A percentile compares a stretch with the other conserved stretches of the same genome.
Evolutionary conservation across 495 filamentous ascomycete genomes (phyloP).

Genomic region (Acidomyces sp.): DNA sequence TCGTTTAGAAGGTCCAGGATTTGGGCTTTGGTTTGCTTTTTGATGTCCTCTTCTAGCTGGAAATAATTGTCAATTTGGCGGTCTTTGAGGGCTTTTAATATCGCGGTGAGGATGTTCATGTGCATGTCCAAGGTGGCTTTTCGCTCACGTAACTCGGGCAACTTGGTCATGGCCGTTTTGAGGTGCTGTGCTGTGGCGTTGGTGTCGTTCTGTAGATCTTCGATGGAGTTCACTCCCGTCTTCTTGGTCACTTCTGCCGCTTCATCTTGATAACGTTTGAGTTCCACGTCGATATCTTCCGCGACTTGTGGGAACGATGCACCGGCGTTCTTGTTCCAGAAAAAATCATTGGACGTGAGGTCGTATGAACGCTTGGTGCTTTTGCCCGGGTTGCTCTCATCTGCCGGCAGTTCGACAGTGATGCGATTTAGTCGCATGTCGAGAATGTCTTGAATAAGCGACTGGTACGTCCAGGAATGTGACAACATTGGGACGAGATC

Average conservation of each 20-base stretch:
- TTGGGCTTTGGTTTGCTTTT: conserved; percentile 81
- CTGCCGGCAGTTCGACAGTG: conserved; percentile 68
- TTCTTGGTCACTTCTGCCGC: conserved; percentile 89
- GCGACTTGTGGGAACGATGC: conserved; percentile 91
- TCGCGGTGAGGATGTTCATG: conserved; percentile 89
- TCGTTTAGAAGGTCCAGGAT: conserved; percentile 81
- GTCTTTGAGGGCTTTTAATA: conserved; percentile 82
- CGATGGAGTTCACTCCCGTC: conserved; percentile 82
- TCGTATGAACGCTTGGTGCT: conserved; percentile 78
- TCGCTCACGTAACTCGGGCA: conserved; percentile 84
- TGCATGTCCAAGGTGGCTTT: conserved; percentile 94
- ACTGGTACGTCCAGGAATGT: conserved; percentile 98
- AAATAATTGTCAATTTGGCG: conserved; percentile 93
- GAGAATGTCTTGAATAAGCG: conserved; percentile 86
- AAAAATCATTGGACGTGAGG: conserved; percentile 82
- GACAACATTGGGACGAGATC: conserved; percentile 97
- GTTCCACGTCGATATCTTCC: conserved; percentile 85
- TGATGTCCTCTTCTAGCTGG: conserved; percentile 87
- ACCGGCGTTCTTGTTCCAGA: conserved; percentile 91
- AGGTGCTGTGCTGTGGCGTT: conserved; percentile 84
- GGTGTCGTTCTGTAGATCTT: conserved; percentile 83
- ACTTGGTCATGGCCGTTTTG: conserved; percentile 82
- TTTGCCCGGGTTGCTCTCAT: conserved; percentile 59
- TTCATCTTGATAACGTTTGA: conserved; percentile 91
- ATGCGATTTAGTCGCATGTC: conserved; percentile 94